These are phyloP conservation scores for Huntiella abstrusa DNA, from an alignment of 2,329 filamentous ascomycete genomes.

Conservation along the genomic window DNA sequence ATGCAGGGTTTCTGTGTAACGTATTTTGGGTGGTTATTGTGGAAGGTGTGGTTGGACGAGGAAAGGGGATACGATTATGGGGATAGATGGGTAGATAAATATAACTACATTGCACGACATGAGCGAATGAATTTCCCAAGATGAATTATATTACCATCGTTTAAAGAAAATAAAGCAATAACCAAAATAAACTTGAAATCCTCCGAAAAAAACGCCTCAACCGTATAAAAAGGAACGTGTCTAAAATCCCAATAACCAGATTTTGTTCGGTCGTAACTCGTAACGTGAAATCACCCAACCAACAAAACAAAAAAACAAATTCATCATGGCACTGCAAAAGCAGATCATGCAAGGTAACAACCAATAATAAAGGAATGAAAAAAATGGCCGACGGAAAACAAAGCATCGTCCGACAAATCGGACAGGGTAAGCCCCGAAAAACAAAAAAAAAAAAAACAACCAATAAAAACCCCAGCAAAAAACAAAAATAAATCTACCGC, in stretches of 20 bases:
- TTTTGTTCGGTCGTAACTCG: slow-evolving; percentile 12
- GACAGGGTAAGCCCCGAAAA: background rate
- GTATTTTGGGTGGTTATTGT: too few species aligned
- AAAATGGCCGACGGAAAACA: background rate
- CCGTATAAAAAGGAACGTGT: slow-evolving; percentile 8
- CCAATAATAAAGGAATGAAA: background rate
- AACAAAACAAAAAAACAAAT: slow-evolving; percentile 3
- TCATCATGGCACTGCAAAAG: slow-evolving; percentile 5
- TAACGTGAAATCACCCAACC: background rate
- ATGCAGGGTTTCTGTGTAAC: too few species aligned
- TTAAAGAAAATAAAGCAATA: background rate
- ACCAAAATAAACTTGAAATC: background rate
- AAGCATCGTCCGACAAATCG: background rate
- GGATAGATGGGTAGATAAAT: too few species aligned
- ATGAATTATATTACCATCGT: background rate
- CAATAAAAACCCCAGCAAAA: background rate
- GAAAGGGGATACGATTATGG: background rate
- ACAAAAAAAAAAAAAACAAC: background rate
- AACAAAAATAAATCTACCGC: background rate
- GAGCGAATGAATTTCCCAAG: background rate
- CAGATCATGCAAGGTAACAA: background rate
- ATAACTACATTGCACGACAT: background rate
- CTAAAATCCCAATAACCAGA: slow-evolving; percentile 11
- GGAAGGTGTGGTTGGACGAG: background rate
- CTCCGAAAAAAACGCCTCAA: background rate